Evolutionary conservation across 768 basidiomycete species (phyloP).

Genomic region (Pulveroboletus sp.): DNA sequence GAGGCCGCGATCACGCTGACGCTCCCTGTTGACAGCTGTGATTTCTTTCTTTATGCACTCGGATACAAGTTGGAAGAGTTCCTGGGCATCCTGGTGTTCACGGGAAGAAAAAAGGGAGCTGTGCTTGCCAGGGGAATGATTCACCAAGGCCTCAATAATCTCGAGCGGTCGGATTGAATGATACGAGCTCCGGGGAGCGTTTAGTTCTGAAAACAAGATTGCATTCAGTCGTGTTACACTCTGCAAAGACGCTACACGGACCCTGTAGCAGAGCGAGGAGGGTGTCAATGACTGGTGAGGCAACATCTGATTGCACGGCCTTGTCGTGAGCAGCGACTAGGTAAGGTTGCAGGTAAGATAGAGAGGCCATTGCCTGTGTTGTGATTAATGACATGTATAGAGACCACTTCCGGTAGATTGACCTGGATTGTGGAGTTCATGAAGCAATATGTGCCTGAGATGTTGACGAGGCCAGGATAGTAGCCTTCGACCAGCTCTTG

Average conservation of each 20-base stretch:
- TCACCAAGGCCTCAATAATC: conserved; percentile 68
- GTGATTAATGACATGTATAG: conserved; percentile 14
- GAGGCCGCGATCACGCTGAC: conserved; percentile 66
- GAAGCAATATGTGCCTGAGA: conserved; percentile 95
- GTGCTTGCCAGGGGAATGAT: conserved; percentile 49
- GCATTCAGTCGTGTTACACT: conserved; percentile 2
- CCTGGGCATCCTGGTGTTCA: conserved; percentile 98
- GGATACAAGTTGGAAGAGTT: conserved; percentile 92
- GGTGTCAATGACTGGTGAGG: conserved; percentile 84
- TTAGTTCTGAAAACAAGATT: conserved; percentile 47
- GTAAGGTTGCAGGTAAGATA: conserved; percentile 78
- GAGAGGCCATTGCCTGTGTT: conserved; percentile 79
- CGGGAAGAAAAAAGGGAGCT: conserved; percentile 78
- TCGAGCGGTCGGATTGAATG: conserved; percentile 67
- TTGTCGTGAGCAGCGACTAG: conserved; percentile 72
- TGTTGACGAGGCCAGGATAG: conserved; percentile 92
- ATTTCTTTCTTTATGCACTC: conserved; percentile 88
- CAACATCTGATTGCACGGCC: conserved; percentile 77
- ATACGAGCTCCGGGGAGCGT: conserved; percentile 56
- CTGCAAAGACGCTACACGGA: conserved; percentile 31
- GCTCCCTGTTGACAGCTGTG: conserved; percentile 69
- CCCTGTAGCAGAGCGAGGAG: conserved; percentile 69
- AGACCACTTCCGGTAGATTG: conserved; percentile 12
- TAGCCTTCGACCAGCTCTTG: conserved; percentile 38
- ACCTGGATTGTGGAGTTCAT: conserved; percentile 96